phyloP scores from a whole-genome alignment of 441 rosid species.

The Populus hybrid region DNA sequence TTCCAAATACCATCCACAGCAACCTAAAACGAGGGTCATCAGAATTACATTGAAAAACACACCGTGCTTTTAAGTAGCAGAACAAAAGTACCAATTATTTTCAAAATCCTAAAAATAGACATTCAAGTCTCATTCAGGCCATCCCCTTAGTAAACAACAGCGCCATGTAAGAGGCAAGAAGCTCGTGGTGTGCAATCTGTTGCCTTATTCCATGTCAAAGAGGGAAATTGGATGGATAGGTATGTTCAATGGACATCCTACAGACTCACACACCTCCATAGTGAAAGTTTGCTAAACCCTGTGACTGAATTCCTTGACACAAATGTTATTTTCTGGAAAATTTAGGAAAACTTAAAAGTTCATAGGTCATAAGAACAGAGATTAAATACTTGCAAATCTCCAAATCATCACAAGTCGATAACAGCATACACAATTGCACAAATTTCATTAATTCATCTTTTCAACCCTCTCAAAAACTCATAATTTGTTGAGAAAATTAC shows the following conservation, averaged over 20 bases:
- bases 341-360: background rate
- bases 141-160: background rate
- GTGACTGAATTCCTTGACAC: background rate
- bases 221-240: background rate
- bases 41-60: conserved; percentile 5
- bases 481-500: background rate
- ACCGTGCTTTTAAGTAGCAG: background rate
- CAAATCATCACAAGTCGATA: background rate
- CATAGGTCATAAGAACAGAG: background rate
- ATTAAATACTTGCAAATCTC: background rate
- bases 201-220: background rate
- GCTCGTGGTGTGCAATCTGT: background rate
- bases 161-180: background rate
- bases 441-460: background rate
- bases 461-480: background rate
- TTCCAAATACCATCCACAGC: conserved; percentile 98
- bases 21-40: conserved; percentile 49
- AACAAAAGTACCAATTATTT: background rate
- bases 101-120: background rate
- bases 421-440: background rate
- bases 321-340: background rate
- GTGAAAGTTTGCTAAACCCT: background rate
- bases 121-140: background rate
- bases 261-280: background rate
- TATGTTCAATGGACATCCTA: background rate